These are phyloP conservation scores for Alternaria longipes DNA, from an alignment of 2,329 filamentous ascomycete genomes.

Conservation along the genomic window DNA sequence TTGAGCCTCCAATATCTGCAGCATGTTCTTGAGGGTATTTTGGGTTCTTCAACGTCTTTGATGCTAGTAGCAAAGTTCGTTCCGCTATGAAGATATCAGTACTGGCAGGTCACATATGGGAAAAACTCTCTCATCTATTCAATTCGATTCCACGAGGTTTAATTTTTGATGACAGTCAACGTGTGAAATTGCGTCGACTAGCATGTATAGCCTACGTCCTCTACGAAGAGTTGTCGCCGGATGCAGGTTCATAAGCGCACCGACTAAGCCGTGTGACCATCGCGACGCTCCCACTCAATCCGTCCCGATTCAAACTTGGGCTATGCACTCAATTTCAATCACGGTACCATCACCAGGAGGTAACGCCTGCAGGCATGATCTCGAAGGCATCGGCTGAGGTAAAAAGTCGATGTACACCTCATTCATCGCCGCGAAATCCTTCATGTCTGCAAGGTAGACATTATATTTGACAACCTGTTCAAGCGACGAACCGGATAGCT, in stretches of 20 bases:
- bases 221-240: too few relatives aligned
- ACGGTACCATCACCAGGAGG: slow-evolving; percentile 34
- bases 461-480: slow-evolving; percentile 46
- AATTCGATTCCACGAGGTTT: too few relatives aligned
- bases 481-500: slow-evolving; percentile 37
- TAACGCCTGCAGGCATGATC: slow-evolving; percentile 30
- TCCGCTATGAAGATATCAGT: background rate
- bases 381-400: slow-evolving; percentile 33
- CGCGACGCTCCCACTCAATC: background rate
- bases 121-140: too few relatives aligned
- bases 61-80: background rate
- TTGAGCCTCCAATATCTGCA: background rate
- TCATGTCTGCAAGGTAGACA: slow-evolving; percentile 42
- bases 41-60: background rate
- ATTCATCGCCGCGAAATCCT: slow-evolving; percentile 43
- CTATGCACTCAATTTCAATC: slow-evolving; percentile 41
- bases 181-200: too few relatives aligned
- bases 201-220: too few relatives aligned
- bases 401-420: slow-evolving; percentile 42
- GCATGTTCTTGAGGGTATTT: background rate
- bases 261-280: background rate
- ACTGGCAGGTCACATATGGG: background rate
- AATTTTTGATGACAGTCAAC: too few relatives aligned
- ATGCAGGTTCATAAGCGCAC: background rate
- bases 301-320: slow-evolving; percentile 21